Base-by-base conservation (phyloP, 73 alveolate genomes). In the Blepharisma stoltei region DNA sequence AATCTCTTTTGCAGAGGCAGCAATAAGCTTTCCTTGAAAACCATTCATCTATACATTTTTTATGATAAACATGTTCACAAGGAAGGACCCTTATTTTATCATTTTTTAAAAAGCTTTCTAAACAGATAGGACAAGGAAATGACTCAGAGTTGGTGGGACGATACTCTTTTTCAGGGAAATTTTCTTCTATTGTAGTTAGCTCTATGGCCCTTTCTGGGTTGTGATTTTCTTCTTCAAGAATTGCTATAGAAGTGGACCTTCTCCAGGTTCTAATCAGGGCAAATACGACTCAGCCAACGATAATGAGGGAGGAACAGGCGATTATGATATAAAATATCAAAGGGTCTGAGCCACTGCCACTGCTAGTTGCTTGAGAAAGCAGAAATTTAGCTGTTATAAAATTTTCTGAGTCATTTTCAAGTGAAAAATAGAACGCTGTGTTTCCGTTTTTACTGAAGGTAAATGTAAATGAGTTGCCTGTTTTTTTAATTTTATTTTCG, bases 21-120 rank as follows among this genome's bases (percentile, higher is more conserved):
- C 85, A 78, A 23, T 6, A 37, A 38, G 11, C 21, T 5, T 78
- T 60, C 27, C 66, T 47, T 70, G 6, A 18, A 6, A 78, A n/a
- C 84, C 85, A 78, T 8, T 41, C 52, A 8, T 78, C 86, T 9
- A 78, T 78, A 70, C 85, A 78, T 37, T 78, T 80, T 43, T 78
- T 78, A 68, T 78, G 85, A 37, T 78, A 78, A 38, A 14, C 18
- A 76, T 78, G 85, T n/a, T 27, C 52, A 68, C 85, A 78, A 6
- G 14, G 69, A n/a, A 78, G 80, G 4, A 67, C 44, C 11, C 60
- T 78, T 44, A 41, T 46, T 69, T 37, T 60, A 68, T 20, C 78
- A 18, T 27, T 38, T 55, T 37, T 21, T 69, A 14, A 9, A 43
- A 78, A 67, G 46, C 55, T 67, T 47, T 68, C 85, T 37, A 25